A percentile compares a stretch with the other conserved stretches of the same genome.
Evolutionary conservation across 2,329 filamentous ascomycete species (phyloP).

Genomic region (Gaeumannomyces sp.): DNA sequence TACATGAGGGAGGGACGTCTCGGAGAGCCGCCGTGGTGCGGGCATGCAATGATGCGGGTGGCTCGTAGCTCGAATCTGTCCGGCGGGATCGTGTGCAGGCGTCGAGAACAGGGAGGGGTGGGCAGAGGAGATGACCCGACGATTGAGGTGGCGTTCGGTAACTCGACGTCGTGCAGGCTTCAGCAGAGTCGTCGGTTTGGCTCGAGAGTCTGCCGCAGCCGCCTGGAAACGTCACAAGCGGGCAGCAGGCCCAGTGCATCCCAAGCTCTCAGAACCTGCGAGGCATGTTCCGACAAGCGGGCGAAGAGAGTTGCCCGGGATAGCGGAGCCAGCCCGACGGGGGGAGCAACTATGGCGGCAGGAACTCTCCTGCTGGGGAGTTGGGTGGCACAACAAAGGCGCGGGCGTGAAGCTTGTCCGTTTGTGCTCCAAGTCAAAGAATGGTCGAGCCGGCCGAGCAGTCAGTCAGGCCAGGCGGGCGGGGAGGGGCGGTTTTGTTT

Average conservation of each 20-base stretch:
- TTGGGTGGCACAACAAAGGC: neutral
- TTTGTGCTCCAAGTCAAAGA: neutral
- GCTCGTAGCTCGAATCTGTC: neutral
- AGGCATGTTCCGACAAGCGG: conserved; percentile 4
- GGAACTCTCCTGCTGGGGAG: neutral
- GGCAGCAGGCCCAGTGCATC: conserved; percentile 3
- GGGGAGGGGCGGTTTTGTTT: neutral
- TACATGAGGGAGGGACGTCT: conserved; percentile 7
- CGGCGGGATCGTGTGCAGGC: neutral
- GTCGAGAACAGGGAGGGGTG: neutral
- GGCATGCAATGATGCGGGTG: neutral
- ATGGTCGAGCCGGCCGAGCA: conserved; percentile 3
- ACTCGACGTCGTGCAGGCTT: neutral
- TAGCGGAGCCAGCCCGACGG: conserved; percentile 1
- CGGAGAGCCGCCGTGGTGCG: neutral
- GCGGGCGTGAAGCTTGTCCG: neutral
- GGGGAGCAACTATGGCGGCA: neutral
- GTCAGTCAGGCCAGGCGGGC: no score
- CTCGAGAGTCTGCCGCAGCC: neutral
- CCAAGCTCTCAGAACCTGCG: conserved; percentile 3
- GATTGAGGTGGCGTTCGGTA: neutral
- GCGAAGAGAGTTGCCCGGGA: neutral
- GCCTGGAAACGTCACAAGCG: neutral
- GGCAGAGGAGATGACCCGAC: neutral
- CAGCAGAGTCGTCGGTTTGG: neutral